A percentile compares a stretch with the other conserved stretches of the same genome.
Conservation (phyloP, 2,329 filamentous ascomycete species). For the Coccinonectria pachysandricola region DNA sequence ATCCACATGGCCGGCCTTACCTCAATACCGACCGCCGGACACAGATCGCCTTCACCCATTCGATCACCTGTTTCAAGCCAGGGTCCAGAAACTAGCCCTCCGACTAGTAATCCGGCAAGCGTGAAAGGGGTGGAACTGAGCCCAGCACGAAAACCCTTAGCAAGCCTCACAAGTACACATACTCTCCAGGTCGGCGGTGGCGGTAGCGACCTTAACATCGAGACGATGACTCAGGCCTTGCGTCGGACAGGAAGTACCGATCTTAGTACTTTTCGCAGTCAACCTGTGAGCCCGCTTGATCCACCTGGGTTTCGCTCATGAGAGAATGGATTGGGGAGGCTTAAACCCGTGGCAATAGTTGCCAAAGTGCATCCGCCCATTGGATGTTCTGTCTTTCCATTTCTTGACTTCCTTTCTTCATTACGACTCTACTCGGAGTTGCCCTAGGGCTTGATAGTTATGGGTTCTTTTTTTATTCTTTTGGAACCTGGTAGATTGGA, state of each 20-base stretch:
- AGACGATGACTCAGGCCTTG: constrained; percentile 88
- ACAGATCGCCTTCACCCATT: constrained; percentile 71
- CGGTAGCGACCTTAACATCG: constrained; percentile 65
- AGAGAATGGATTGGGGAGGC: constrained; percentile 1
- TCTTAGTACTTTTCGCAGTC: constrained; percentile 46
- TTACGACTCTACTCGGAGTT: constrained; percentile 13
- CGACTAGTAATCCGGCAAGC: constrained; percentile 65
- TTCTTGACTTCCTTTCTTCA: constrained; percentile 10
- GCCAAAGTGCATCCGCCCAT: constrained; percentile 9
- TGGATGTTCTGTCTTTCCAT: too few relatives aligned
- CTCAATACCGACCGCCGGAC: constrained; percentile 41
- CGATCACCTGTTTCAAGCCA: constrained; percentile 69
- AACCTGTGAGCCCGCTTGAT: constrained; percentile 48
- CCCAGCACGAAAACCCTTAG: constrained; percentile 47
- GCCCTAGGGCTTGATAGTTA: constrained; percentile 7
- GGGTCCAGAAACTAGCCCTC: constrained; percentile 57
- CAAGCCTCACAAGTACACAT: constrained; percentile 51
- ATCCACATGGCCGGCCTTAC: constrained; percentile 59
- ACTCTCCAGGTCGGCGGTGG: constrained; percentile 30
- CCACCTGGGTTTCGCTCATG: constrained; percentile 20
- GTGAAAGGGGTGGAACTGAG: constrained; percentile 66
- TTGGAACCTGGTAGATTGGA: too few relatives aligned
- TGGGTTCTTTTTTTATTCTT: too few relatives aligned
- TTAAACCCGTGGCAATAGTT: constrained; percentile 2
- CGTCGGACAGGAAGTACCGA: constrained; percentile 79